Evolutionary conservation across 306 rosid species (phyloP), one percentile per base, ranked within the genome.

Genomic region (Trifolium fragiferum): DNA sequence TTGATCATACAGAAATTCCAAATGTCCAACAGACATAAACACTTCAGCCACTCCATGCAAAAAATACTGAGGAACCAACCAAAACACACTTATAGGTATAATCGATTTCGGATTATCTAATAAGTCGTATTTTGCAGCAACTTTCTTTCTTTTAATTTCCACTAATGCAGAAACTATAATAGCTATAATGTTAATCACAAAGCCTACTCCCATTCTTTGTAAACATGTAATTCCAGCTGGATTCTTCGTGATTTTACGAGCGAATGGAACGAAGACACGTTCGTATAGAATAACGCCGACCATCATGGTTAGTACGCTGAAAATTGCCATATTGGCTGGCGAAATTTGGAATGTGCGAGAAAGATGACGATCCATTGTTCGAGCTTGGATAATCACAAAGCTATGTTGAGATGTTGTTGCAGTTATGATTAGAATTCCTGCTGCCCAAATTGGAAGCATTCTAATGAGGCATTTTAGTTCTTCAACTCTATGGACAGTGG

Each of bases 1-100:
- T 21, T 90, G 96, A 60, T 93, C 93, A 35, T 83, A 87, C 8
- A 89, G 85, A 77, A 93, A 93, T 68, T 93, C 96, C 76, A 93
- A 75, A 76, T 90, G 96, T 10, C 91, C 96, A 1, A 89, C 93
- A 4, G 80, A 69, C 90, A 71, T 77, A 78, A 93, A 93, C 11
- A 87, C 88, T n/a, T 93, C 95, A 10, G 81, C 89, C 1, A 83
- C 14, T 15, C 98, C 95, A 55, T 90, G 87, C 0, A 93, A 71
- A 62, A 77, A 77, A 69, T 74, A 86, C 60, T 89, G 96, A 2
- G 84, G 81, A 4, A 76, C 74, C 70, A 75, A 33, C 84, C 81
- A 81, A 38, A 70, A 75, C 19, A 86, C 91, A 47, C 91, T 87
- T 0, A 90, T 66, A 12, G 93, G 95, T n/a, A 90, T 80, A 10